phyloP scores from a whole-genome alignment of 495 filamentous ascomycete genomes.

The Aspergillus biplanus region DNA sequence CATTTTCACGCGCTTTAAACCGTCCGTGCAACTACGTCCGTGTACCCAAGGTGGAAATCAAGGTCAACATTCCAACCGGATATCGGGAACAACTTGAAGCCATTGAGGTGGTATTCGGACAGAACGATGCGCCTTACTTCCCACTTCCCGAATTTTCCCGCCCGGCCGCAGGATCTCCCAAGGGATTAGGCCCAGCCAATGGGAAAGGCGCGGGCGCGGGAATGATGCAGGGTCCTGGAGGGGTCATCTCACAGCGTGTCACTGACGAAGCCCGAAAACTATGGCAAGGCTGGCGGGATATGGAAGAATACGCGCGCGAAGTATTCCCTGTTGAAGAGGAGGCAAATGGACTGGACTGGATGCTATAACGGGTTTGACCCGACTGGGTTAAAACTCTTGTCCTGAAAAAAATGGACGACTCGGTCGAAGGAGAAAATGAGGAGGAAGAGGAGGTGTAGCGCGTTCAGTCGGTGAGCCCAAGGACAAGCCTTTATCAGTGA shows the following conservation, averaged over 20 bases:
- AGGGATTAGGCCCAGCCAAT: conserved; percentile 60
- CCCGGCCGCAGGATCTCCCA: conserved; percentile 49
- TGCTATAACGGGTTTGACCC: conserved; percentile 52
- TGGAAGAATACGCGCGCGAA: conserved; percentile 95
- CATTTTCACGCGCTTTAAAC: conserved; percentile 76
- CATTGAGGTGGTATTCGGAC: conserved; percentile 64
- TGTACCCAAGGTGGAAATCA: conserved; percentile 75
- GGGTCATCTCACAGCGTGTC: conserved; percentile 55
- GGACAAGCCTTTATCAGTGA: conserved; percentile 21
- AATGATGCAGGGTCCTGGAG: conserved; percentile 61
- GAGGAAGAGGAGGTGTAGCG: conserved; percentile 2
- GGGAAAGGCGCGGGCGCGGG: conserved; percentile 64
- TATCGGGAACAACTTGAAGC: conserved; percentile 88
- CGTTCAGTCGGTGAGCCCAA: conserved; percentile 21
- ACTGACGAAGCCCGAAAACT: conserved; percentile 74
- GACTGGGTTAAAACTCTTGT: neutral
- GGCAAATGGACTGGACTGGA: conserved; percentile 92
- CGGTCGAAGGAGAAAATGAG: neutral
- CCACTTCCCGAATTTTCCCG: conserved; percentile 52
- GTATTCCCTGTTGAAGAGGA: conserved; percentile 94
- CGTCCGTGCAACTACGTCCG: conserved; percentile 76
- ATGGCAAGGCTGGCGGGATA: conserved; percentile 88
- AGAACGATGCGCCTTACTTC: conserved; percentile 68
- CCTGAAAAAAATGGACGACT: neutral
- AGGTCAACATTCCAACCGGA: conserved; percentile 82